Percentiles rank a stretch among this genome's conserved stretches.
phyloP scores from a whole-genome alignment of 176 grass and related monocot genomes.

The Aechmea fasciata region DNA sequence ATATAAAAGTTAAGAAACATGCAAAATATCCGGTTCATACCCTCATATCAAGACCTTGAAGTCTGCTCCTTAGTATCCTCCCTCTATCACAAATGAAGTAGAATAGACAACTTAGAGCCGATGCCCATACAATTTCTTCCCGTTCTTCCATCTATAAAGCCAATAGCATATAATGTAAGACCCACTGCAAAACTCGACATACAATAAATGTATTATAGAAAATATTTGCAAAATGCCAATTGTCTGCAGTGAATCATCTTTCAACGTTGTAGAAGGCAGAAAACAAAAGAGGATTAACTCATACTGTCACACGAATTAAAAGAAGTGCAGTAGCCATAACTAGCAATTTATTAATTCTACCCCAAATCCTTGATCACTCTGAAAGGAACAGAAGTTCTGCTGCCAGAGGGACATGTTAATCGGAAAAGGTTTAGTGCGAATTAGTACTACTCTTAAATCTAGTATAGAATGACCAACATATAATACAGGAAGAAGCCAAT shows the following conservation, averaged over 20 bases:
- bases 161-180: neutral
- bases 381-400: neutral
- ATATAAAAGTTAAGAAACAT: conserved; percentile 9
- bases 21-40: conserved; percentile 36
- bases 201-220: neutral
- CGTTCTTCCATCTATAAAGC: conserved; percentile 69
- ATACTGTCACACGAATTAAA: neutral
- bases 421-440: neutral
- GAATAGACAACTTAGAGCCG: conserved; percentile 91
- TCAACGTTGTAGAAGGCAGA: neutral
- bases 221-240: neutral
- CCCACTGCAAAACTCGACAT: neutral
- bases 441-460: neutral
- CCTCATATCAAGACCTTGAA: conserved; percentile 95
- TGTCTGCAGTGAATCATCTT: neutral
- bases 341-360: neutral
- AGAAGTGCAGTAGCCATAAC: neutral
- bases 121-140: conserved; percentile 98
- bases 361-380: neutral
- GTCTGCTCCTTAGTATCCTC: conserved; percentile 72
- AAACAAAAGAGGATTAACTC: neutral
- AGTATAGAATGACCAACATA: too few species aligned
- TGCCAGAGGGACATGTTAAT: neutral
- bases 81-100: conserved; percentile 95
- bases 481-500: too few species aligned